Evolutionary conservation across 306 rosid species (phyloP).

Genomic region (Sechiopsis laciniata): DNA sequence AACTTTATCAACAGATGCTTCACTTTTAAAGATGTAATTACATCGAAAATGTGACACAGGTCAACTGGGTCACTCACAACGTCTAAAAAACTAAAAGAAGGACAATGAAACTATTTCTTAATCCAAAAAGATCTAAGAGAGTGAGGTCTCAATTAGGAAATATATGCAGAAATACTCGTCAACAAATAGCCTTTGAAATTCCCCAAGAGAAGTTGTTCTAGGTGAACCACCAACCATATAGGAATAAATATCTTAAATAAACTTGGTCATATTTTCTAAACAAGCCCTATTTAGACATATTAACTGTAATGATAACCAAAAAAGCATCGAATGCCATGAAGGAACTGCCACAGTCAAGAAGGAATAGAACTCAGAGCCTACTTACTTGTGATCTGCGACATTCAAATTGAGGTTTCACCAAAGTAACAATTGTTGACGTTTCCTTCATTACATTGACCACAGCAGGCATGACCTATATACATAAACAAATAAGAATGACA

Average conservation of each 20-base stretch:
- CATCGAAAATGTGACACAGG: background rate
- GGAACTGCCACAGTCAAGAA: constrained; percentile 8
- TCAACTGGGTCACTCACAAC: background rate
- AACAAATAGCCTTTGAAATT: no score
- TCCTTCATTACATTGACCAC: constrained; percentile 75
- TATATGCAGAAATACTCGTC: no score
- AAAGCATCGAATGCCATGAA: background rate
- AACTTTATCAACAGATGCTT: background rate
- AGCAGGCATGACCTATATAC: constrained; percentile 89
- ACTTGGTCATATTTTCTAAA: background rate
- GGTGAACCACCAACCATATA: background rate
- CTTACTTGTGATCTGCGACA: constrained; percentile 84
- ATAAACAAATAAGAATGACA: constrained; percentile 16
- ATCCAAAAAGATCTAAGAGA: background rate
- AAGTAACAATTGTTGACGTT: constrained; percentile 64
- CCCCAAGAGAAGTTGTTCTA: background rate
- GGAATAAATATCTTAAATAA: background rate
- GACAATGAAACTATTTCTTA: no score
- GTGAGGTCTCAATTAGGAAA: background rate
- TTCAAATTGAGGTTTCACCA: constrained; percentile 91
- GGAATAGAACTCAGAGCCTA: constrained; percentile 8
- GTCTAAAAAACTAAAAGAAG: no score
- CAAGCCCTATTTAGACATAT: background rate
- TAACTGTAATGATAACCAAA: background rate
- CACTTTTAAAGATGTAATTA: background rate